A percentile compares a stretch with the other conserved stretches of the same genome.
These are phyloP conservation scores for Fusarium musae DNA, from an alignment of 2,329 filamentous ascomycete species.

Conservation along the genomic window DNA sequence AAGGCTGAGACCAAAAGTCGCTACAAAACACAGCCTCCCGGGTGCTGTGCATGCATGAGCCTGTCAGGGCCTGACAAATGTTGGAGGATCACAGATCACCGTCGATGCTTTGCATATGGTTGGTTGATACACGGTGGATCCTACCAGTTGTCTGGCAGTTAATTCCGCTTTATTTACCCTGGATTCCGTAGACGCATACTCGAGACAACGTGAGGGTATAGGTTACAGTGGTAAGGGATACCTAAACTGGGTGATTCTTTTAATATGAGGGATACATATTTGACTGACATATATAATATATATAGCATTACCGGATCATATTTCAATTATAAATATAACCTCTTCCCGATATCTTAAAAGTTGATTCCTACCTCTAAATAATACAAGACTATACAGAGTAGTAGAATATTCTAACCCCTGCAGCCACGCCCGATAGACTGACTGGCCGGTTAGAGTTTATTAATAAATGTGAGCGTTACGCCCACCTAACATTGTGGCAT, in stretches of 20 bases:
- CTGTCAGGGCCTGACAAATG: constrained; percentile 12
- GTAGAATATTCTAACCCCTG: not conserved
- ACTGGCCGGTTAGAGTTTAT: not conserved
- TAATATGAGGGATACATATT: not conserved
- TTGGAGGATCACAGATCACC: constrained; percentile 20
- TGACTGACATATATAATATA: no score
- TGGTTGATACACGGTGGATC: not conserved
- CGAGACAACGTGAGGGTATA: not conserved
- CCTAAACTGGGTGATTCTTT: not conserved
- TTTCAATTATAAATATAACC: not conserved
- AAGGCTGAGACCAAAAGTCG: constrained; percentile 41
- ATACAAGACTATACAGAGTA: not conserved
- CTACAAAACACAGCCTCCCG: constrained; percentile 33
- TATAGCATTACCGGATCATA: not conserved
- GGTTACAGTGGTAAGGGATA: not conserved
- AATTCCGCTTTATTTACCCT: not conserved
- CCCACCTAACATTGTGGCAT: constrained; percentile 12
- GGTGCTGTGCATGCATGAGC: constrained; percentile 21
- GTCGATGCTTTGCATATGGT: not conserved
- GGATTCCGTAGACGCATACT: not conserved
- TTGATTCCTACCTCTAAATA: not conserved
- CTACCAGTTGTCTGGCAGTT: not conserved
- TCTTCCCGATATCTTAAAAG: not conserved
- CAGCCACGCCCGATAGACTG: not conserved
- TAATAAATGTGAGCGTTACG: constrained; percentile 7